These are phyloP conservation scores for Friedmanniomyces endolithicus DNA, from an alignment of 495 filamentous ascomycete species.

Conservation along the genomic window DNA sequence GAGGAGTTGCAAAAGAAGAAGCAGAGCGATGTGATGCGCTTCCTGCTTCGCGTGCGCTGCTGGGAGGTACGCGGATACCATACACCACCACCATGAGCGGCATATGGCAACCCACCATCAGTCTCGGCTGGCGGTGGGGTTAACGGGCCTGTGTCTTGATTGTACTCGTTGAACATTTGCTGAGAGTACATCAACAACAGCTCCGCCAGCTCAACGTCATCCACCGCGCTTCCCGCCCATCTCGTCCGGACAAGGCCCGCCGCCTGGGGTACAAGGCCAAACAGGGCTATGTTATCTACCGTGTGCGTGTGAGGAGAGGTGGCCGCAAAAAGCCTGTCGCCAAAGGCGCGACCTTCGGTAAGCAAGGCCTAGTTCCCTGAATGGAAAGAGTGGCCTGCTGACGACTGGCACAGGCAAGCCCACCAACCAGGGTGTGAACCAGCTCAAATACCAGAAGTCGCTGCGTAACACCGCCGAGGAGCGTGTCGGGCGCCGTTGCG, in stretches of 20 bases:
- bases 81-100: conserved; percentile 23
- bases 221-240: conserved; percentile 95
- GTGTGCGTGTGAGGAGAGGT: conserved; percentile 91
- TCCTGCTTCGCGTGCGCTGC: conserved; percentile 98
- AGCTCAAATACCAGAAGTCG: conserved; percentile 99
- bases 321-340: conserved; percentile 81
- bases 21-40: conserved; percentile 98
- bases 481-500: conserved; percentile 97
- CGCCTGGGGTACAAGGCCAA: conserved; percentile 99
- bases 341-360: conserved; percentile 99
- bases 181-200: conserved; percentile 99
- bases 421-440: conserved; percentile 99
- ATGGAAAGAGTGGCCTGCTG: not conserved
- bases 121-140: not conserved
- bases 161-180: conserved; percentile 99
- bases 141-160: conserved; percentile 49
- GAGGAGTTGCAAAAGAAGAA: conserved; percentile 99
- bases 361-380: conserved; percentile 20
- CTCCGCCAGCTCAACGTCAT: conserved; percentile 97
- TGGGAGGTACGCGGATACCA: conserved; percentile 85
- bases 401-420: conserved; percentile 62
- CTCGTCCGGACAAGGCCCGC: conserved; percentile 98
- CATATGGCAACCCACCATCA: conserved; percentile 11
- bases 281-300: conserved; percentile 99
- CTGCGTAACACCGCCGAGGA: conserved; percentile 95